phyloP scores from a whole-genome alignment of 257 asterid genomes.

The Rehmannia glutinosa region DNA sequence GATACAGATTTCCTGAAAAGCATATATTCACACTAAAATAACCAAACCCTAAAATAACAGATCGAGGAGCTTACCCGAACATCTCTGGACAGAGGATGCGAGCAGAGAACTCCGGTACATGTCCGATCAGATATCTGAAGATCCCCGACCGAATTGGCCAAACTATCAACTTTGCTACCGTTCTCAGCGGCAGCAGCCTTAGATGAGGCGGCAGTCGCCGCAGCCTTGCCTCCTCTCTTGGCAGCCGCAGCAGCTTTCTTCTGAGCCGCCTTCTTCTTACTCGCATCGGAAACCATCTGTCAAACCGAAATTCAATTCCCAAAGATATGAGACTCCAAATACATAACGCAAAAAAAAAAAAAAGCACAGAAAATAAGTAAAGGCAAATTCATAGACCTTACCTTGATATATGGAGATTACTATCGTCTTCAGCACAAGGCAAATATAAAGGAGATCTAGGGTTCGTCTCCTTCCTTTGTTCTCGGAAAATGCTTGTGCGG shows the following conservation, averaged over 20 bases:
- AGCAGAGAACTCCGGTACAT: slow-evolving; percentile 94
- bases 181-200: slow-evolving; percentile 44
- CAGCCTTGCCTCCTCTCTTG: slow-evolving; percentile 59
- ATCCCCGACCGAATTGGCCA: slow-evolving; percentile 54
- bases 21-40: neutral
- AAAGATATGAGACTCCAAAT: neutral
- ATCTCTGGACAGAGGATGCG: slow-evolving; percentile 94
- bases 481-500: slow-evolving; percentile 20
- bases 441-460: slow-evolving; percentile 36
- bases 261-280: slow-evolving; percentile 95
- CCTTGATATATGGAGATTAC: slow-evolving; percentile 26
- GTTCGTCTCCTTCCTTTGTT: slow-evolving; percentile 13
- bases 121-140: slow-evolving; percentile 89
- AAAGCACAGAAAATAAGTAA: neutral
- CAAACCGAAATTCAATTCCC: neutral
- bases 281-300: slow-evolving; percentile 98
- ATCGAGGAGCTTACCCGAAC: slow-evolving; percentile 59
- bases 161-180: slow-evolving; percentile 43
- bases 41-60: neutral
- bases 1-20: too few species aligned
- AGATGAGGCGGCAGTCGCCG: slow-evolving; percentile 45
- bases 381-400: too few species aligned
- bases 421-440: neutral
- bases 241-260: slow-evolving; percentile 97
- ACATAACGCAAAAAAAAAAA: neutral